Conservation (phyloP, 345 rosid genomes). For the Eucalyptus regnans region DNA sequence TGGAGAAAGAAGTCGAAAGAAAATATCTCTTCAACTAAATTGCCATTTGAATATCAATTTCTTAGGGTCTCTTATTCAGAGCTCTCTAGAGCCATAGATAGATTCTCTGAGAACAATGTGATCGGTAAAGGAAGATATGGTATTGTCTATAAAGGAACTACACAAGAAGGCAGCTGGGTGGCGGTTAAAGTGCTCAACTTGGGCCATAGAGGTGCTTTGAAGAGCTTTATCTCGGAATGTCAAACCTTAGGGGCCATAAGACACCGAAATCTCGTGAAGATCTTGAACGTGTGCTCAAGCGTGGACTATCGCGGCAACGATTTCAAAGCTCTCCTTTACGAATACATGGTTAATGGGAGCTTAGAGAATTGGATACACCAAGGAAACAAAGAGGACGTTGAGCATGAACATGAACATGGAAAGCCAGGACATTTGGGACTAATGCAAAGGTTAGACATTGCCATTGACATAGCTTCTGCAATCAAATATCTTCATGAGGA, state of each 20-base stretch:
- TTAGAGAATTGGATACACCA: background rate
- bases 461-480: background rate
- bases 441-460: background rate
- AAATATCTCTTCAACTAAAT: background rate
- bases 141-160: background rate
- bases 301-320: background rate
- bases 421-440: background rate
- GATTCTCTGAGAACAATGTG: background rate
- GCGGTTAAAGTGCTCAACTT: background rate
- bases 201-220: background rate
- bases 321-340: background rate
- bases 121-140: background rate
- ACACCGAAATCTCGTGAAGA: background rate
- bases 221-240: background rate
- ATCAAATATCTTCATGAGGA: background rate
- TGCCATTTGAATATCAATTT: background rate
- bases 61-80: background rate
- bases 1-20: fast-evolving
- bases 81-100: fast-evolving
- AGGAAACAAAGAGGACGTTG: background rate
- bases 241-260: background rate
- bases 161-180: background rate
- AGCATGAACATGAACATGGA: too few species aligned
- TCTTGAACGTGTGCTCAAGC: background rate
- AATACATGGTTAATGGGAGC: background rate